phyloP scores from a whole-genome alignment of 2,329 filamentous ascomycete species.

The Sclerotinia borealis region DNA sequence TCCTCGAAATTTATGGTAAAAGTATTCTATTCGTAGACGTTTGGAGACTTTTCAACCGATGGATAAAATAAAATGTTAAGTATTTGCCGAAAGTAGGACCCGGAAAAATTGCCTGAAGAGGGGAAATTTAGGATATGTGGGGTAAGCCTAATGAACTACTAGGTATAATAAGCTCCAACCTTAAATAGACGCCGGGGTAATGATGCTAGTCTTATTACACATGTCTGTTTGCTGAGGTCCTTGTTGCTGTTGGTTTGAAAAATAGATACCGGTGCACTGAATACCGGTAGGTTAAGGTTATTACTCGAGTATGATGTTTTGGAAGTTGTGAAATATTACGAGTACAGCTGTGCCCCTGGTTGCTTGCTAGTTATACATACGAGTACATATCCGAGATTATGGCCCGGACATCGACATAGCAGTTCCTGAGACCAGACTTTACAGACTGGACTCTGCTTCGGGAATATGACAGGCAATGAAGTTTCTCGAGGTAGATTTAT shows the following conservation, averaged over 20 bases:
- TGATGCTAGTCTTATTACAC: background rate
- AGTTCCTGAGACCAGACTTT: no score
- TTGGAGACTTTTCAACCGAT: background rate
- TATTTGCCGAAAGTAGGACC: background rate
- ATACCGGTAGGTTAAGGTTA: no score
- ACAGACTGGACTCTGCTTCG: background rate
- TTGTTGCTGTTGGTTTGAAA: background rate
- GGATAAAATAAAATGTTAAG: no score
- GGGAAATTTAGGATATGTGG: slow-evolving; percentile 11
- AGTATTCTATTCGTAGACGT: no score
- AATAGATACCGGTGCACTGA: no score
- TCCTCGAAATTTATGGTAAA: background rate
- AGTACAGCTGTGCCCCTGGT: background rate
- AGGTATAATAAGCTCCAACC: slow-evolving; percentile 8
- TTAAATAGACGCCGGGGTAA: slow-evolving; percentile 10
- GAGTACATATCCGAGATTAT: background rate
- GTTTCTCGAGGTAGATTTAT: background rate
- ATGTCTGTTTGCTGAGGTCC: background rate
- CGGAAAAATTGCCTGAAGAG: background rate
- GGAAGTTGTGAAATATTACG: background rate
- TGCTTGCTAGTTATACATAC: background rate
- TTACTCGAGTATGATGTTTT: background rate
- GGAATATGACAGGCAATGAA: background rate
- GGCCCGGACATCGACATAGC: background rate
- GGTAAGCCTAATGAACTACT: slow-evolving; percentile 7